A percentile compares a stretch with the other conserved stretches of the same genome.
Conservation (phyloP, 371 early-diverging fungal species). For the Blakeslea trispora region DNA sequence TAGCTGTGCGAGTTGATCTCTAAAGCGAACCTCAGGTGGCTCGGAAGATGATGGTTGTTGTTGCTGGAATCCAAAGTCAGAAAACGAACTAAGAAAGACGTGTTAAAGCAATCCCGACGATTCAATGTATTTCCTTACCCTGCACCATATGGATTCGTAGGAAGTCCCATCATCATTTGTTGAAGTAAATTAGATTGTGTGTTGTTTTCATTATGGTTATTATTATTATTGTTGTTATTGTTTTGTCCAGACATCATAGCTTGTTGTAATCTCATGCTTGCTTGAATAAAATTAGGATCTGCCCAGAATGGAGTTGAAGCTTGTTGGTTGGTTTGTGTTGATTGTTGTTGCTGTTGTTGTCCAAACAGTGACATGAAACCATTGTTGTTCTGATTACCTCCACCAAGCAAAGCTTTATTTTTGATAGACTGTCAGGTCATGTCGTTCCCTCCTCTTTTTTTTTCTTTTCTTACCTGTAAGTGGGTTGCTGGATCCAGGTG, state of each 20-base stretch:
- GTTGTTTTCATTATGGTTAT: conserved; percentile 21
- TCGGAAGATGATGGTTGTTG: conserved; percentile 28
- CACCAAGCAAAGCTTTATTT: conserved; percentile 22
- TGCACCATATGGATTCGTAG: conserved; percentile 16
- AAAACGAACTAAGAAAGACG: neutral
- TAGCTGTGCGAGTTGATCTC: conserved; percentile 68
- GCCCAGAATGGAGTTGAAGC: conserved; percentile 42
- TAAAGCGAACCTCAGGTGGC: conserved; percentile 67
- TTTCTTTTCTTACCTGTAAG: conserved; percentile 42
- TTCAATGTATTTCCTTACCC: neutral
- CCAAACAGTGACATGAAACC: conserved; percentile 38
- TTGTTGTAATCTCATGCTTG: conserved; percentile 44
- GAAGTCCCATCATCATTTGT: conserved; percentile 30
- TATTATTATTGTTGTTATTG: neutral
- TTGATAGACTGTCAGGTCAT: conserved; percentile 2
- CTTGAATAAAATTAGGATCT: conserved; percentile 51
- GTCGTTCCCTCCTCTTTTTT: no score
- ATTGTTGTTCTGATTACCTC: neutral
- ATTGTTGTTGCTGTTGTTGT: conserved; percentile 40
- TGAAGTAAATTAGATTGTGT: conserved; percentile 21
- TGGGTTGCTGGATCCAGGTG: conserved; percentile 39
- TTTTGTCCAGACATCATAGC: conserved; percentile 29
- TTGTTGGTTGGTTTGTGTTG: conserved; percentile 14
- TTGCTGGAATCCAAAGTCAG: conserved; percentile 4
- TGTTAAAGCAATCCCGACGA: neutral